Percentiles rank a stretch among this genome's conserved stretches.
phyloP scores from a whole-genome alignment of 495 filamentous ascomycete genomes.

The Penicillium manginii region DNA sequence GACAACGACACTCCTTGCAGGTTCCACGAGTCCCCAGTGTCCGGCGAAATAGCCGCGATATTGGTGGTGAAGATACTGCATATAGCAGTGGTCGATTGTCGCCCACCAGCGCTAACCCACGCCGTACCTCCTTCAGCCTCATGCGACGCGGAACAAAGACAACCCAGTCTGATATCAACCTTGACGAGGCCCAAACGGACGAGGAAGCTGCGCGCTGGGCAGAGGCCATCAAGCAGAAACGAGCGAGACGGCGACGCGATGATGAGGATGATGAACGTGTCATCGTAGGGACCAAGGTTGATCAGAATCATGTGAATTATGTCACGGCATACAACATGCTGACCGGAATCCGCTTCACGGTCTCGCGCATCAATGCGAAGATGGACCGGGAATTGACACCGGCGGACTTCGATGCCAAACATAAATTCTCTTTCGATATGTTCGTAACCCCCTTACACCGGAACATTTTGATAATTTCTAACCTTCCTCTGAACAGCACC shows the following conservation, averaged over 20 bases:
- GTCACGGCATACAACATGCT: constrained; percentile 99
- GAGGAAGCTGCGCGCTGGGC: constrained; percentile 92
- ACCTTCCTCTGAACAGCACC: constrained; percentile 56
- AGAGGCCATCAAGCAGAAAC: constrained; percentile 86
- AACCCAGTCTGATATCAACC: constrained; percentile 77
- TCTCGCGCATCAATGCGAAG: constrained; percentile 96
- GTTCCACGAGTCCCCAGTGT: constrained; percentile 66
- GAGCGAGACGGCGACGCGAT: constrained; percentile 79
- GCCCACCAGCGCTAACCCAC: constrained; percentile 64
- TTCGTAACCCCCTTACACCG: constrained; percentile 43
- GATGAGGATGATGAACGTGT: constrained; percentile 94
- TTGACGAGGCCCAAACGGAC: constrained; percentile 84
- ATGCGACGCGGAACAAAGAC: constrained; percentile 81
- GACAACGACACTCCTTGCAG: constrained; percentile 89
- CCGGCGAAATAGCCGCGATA: constrained; percentile 58
- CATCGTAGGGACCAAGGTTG: constrained; percentile 96
- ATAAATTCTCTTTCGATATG: constrained; percentile 99
- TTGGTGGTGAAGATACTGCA: constrained; percentile 62
- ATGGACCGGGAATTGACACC: constrained; percentile 85
- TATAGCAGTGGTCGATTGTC: constrained; percentile 81
- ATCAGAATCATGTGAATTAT: constrained; percentile 97
- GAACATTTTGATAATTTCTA: constrained; percentile 22
- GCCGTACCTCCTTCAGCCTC: constrained; percentile 81
- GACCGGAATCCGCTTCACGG: constrained; percentile 95
- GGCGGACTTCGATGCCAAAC: constrained; percentile 86